Evolutionary conservation across 139 green algal species (phyloP).

Genomic region (Yamagishiella unicocca): DNA sequence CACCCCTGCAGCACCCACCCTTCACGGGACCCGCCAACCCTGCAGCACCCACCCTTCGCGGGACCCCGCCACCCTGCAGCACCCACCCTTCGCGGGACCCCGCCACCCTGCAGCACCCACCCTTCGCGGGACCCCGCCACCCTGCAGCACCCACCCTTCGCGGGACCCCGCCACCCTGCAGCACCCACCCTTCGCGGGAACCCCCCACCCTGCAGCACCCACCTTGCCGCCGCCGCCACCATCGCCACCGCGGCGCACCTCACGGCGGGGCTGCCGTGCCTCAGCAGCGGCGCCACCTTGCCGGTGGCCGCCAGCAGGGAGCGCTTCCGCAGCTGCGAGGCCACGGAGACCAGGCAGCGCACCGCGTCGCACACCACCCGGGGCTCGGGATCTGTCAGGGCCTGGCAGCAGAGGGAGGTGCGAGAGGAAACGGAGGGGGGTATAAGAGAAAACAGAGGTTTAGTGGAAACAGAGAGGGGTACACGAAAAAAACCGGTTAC

Average conservation of each 20-base stretch:
- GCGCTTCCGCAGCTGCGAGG: slow-evolving; percentile 66
- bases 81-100: too few species aligned
- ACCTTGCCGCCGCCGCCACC: slow-evolving; percentile 69
- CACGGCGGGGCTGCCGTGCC: slow-evolving; percentile 63
- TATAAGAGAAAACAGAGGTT: neutral
- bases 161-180: too few species aligned
- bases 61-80: too few species aligned
- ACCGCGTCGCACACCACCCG: slow-evolving; percentile 78
- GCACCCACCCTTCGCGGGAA: neutral
- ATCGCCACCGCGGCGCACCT: slow-evolving; percentile 75
- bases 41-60: too few species aligned
- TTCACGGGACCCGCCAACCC: too few species aligned
- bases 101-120: too few species aligned
- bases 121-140: too few species aligned
- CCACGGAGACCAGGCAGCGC: slow-evolving; percentile 72
- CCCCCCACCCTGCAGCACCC: neutral
- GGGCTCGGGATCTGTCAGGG: slow-evolving; percentile 73
- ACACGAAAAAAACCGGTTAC: too few species aligned
- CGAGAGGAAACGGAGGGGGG: neutral
- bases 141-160: too few species aligned
- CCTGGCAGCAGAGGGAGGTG: slow-evolving; percentile 56
- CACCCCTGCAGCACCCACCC: too few species aligned
- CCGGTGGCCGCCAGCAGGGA: slow-evolving; percentile 72
- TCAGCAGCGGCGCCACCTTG: slow-evolving; percentile 64
- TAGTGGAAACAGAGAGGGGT: neutral